phyloP scores from a whole-genome alignment of 1,284 basidiomycete species.

The Microbotryum scabiosae region DNA sequence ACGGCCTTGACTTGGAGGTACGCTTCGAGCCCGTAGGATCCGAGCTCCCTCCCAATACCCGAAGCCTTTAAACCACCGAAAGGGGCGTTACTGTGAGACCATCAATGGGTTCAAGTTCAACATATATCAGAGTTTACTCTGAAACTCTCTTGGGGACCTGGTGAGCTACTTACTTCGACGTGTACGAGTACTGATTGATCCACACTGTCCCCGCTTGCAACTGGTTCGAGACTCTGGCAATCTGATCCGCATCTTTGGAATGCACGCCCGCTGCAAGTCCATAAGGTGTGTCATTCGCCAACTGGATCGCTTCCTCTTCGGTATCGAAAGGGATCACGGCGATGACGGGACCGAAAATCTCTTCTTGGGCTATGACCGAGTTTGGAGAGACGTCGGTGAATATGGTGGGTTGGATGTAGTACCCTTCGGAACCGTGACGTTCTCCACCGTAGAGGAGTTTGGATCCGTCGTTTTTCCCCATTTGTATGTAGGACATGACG shows the following conservation, averaged over 20 bases:
- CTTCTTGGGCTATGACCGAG: constrained; percentile 9
- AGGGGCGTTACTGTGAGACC: constrained; percentile 56
- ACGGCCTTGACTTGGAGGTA: constrained; percentile 78
- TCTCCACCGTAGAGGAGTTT: constrained; percentile 66
- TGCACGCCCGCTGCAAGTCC: constrained; percentile 82
- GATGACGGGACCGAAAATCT: constrained; percentile 82
- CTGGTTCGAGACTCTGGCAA: constrained; percentile 68
- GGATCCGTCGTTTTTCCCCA: constrained; percentile 68
- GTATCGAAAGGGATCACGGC: constrained; percentile 65
- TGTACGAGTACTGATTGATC: constrained; percentile 67
- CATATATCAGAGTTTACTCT: too few relatives aligned
- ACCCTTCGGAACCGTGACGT: constrained; percentile 57
- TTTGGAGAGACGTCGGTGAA: constrained; percentile 53
- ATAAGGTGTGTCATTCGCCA: constrained; percentile 76
- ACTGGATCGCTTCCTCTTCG: constrained; percentile 63
- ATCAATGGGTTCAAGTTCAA: too few relatives aligned
- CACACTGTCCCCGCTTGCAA: constrained; percentile 61
- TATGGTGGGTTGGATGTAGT: constrained; percentile 62
- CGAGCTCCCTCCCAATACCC: constrained; percentile 71
- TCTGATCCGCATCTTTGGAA: constrained; percentile 70
- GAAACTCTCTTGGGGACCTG: constrained; percentile 35
- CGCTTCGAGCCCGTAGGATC: constrained; percentile 71
- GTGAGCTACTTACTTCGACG: constrained; percentile 47
- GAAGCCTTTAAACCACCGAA: constrained; percentile 86
- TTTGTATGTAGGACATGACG: constrained; percentile 79